These are phyloP conservation scores for Fusarium dlaminii DNA, from an alignment of 2,329 filamentous ascomycete genomes.

Conservation along the genomic window DNA sequence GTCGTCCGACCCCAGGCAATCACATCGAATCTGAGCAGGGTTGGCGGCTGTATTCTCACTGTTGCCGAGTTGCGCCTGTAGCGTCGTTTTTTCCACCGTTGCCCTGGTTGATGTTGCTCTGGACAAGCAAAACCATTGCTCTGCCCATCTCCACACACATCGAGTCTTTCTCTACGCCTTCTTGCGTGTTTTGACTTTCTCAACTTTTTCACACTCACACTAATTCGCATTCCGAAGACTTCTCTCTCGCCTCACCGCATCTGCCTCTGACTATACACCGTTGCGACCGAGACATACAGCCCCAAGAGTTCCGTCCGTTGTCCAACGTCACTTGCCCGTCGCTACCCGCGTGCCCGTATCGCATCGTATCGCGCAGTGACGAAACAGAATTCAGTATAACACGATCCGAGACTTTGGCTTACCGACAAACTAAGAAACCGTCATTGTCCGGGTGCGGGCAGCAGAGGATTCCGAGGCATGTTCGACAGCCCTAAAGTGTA, in stretches of 20 bases:
- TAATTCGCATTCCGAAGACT: slow-evolving; percentile 23
- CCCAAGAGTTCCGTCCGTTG: slow-evolving; percentile 31
- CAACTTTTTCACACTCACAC: slow-evolving; percentile 14
- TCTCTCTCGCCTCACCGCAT: slow-evolving; percentile 36
- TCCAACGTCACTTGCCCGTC: slow-evolving; percentile 38
- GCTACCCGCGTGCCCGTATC: slow-evolving; percentile 33
- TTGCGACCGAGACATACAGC: slow-evolving; percentile 46
- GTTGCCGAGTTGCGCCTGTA: slow-evolving; percentile 37
- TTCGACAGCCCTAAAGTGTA: slow-evolving; percentile 48
- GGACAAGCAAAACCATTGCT: slow-evolving; percentile 41
- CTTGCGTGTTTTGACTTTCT: slow-evolving; percentile 24
- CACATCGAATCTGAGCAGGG: slow-evolving; percentile 37
- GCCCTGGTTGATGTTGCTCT: slow-evolving; percentile 17
- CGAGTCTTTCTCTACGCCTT: slow-evolving; percentile 22
- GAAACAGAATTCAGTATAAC: slow-evolving; percentile 21
- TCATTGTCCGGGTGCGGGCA: slow-evolving; percentile 47
- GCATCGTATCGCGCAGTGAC: slow-evolving; percentile 27
- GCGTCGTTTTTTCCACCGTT: slow-evolving; percentile 21
- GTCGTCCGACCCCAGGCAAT: slow-evolving; percentile 39
- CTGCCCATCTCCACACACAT: slow-evolving; percentile 34
- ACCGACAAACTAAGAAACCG: slow-evolving; percentile 26
- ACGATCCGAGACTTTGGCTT: slow-evolving; percentile 29
- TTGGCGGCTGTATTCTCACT: slow-evolving; percentile 38
- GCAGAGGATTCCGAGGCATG: slow-evolving; percentile 51
- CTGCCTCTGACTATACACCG: slow-evolving; percentile 26